These are phyloP conservation scores for Kondoa malvinella DNA, from an alignment of 768 basidiomycete genomes.

Conservation along the genomic window DNA sequence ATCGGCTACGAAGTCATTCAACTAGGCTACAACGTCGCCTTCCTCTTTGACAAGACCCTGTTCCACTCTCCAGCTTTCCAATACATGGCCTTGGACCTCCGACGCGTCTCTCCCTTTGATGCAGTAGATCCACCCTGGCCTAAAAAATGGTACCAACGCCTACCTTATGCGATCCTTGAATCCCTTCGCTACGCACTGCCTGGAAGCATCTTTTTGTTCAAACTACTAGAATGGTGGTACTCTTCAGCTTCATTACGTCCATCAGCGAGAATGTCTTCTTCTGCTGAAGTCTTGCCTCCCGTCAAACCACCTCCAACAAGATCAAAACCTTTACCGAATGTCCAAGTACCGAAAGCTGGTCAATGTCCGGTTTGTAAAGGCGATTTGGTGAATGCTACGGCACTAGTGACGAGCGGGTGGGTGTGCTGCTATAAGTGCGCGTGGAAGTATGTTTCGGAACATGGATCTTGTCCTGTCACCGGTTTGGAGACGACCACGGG, in stretches of 20 bases:
- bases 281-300: conserved; percentile 8
- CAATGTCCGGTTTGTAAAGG: conserved; percentile 13
- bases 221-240: conserved; percentile 99
- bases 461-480: conserved; percentile 17
- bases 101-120: conserved; percentile 51
- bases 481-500: conserved; percentile 11
- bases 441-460: conserved; percentile 14
- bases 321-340: conserved; percentile 5
- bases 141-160: conserved; percentile 5
- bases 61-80: conserved; percentile 82
- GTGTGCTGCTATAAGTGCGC: conserved; percentile 18
- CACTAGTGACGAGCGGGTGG: conserved; percentile 12
- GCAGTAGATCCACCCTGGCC: conserved; percentile 10
- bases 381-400: conserved; percentile 13
- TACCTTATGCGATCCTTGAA: conserved; percentile 42
- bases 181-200: conserved; percentile 64
- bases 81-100: conserved; percentile 67
- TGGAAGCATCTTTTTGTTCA: conserved; percentile 81
- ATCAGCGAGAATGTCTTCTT: neutral
- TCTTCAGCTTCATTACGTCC: conserved; percentile 41
- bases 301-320: conserved; percentile 1
- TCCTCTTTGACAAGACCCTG: conserved; percentile 70
- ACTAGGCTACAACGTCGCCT: conserved; percentile 65
- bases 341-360: conserved; percentile 6
- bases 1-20: conserved; percentile 62